Conservation (phyloP, 495 filamentous ascomycete species). For the Aspergillus egyptiacus region DNA sequence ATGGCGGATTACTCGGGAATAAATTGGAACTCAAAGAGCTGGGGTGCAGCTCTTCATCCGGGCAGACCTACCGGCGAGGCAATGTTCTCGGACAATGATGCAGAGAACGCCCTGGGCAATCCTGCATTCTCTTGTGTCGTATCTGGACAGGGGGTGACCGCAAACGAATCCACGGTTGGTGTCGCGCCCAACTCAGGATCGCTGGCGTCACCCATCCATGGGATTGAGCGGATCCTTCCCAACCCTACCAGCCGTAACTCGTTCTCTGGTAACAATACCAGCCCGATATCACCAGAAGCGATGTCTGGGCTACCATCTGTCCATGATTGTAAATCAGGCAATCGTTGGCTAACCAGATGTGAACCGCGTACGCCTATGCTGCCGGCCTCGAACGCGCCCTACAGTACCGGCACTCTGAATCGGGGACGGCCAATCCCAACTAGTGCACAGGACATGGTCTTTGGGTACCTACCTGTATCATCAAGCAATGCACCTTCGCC, state of each 20-base stretch:
- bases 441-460: slow-evolving; percentile 25
- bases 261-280: slow-evolving; percentile 9
- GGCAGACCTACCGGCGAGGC: slow-evolving; percentile 17
- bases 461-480: slow-evolving; percentile 26
- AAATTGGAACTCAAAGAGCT: slow-evolving; percentile 23
- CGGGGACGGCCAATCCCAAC: slow-evolving; percentile 19
- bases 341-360: slow-evolving; percentile 15
- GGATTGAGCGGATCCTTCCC: slow-evolving; percentile 34
- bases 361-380: slow-evolving; percentile 8
- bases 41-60: slow-evolving; percentile 20
- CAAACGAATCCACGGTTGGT: slow-evolving; percentile 19
- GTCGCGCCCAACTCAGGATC: slow-evolving; percentile 13
- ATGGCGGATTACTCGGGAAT: slow-evolving; percentile 27
- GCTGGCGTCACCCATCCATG: slow-evolving; percentile 21
- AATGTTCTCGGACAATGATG: slow-evolving; percentile 27
- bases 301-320: slow-evolving; percentile 14
- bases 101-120: slow-evolving; percentile 21
- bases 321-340: slow-evolving; percentile 5
- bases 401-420: slow-evolving; percentile 15
- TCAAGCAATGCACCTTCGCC: slow-evolving; percentile 16
- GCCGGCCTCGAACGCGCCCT: slow-evolving; percentile 9
- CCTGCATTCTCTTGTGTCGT: slow-evolving; percentile 28
- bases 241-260: slow-evolving; percentile 27
- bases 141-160: slow-evolving; percentile 20
- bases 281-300: slow-evolving; percentile 12